Percentiles rank a stretch among this genome's conserved stretches.
These are phyloP conservation scores for Coemansia interrupta DNA, from an alignment of 192 early-diverging fungal genomes.

Conservation along the genomic window DNA sequence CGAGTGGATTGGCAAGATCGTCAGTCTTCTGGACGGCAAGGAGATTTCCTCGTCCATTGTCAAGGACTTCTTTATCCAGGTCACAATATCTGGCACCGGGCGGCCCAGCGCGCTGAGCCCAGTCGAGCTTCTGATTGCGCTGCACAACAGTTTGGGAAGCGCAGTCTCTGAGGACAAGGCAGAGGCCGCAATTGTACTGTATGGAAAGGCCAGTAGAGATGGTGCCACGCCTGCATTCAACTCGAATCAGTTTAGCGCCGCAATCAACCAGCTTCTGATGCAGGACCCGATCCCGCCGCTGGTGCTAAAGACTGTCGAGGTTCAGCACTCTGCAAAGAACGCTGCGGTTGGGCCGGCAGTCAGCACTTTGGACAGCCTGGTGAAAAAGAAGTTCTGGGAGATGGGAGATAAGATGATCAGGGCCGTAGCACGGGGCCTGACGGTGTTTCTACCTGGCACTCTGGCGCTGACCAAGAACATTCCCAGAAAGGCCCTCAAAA, in stretches of 20 bases:
- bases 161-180: slow-evolving; percentile 6
- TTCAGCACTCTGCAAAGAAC: slow-evolving; percentile 15
- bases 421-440: slow-evolving; percentile 24
- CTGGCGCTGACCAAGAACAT: slow-evolving; percentile 29
- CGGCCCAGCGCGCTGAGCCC: slow-evolving; percentile 45
- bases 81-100: slow-evolving; percentile 28
- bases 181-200: slow-evolving; percentile 19
- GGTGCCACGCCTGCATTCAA: slow-evolving; percentile 24
- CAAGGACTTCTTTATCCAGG: slow-evolving; percentile 22
- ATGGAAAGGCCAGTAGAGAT: slow-evolving; percentile 14
- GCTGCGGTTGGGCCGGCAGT: slow-evolving; percentile 19
- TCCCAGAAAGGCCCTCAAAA: slow-evolving; percentile 25
- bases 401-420: slow-evolving; percentile 18
- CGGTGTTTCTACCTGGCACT: slow-evolving; percentile 27
- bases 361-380: slow-evolving; percentile 16
- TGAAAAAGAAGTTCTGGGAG: slow-evolving; percentile 33
- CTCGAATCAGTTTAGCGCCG: slow-evolving; percentile 21
- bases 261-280: slow-evolving; percentile 31
- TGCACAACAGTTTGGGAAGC: slow-evolving; percentile 21
- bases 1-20: slow-evolving; percentile 13
- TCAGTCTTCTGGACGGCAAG: slow-evolving; percentile 21
- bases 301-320: slow-evolving; percentile 32
- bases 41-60: slow-evolving; percentile 13
- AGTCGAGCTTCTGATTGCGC: slow-evolving; percentile 38
- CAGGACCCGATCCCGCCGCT: slow-evolving; percentile 29